Evolutionary conservation across 108 stramenopile genomes (phyloP).

Genomic region (Epithemia pelagica): DNA sequence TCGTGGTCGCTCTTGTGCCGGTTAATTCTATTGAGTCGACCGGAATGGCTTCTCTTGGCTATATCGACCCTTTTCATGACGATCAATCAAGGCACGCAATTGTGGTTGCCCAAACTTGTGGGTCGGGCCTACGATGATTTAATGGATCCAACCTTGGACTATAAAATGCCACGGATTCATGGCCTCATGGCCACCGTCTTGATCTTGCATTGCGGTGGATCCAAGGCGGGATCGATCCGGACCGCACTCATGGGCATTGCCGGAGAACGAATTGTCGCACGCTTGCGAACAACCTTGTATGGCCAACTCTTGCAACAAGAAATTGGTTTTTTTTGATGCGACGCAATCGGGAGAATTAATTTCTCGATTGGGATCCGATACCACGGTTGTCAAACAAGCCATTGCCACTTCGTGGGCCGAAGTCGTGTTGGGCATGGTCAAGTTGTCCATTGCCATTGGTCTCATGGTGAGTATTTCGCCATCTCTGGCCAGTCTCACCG

Average conservation of each 20-base stretch:
- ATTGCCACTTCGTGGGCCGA: no score
- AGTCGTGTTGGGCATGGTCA: slow-evolving; percentile 37
- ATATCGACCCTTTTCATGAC: no score
- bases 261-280: slow-evolving; percentile 74
- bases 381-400: slow-evolving; percentile 55
- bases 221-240: slow-evolving; percentile 36
- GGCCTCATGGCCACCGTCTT: no score
- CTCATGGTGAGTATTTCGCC: slow-evolving; percentile 66
- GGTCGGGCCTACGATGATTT: no score
- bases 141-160: no score
- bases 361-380: slow-evolving; percentile 61
- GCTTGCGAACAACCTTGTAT: slow-evolving; percentile 50
- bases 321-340: slow-evolving; percentile 78
- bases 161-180: no score
- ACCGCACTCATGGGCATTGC: slow-evolving; percentile 33
- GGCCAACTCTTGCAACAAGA: slow-evolving; percentile 58
- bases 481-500: slow-evolving; percentile 49
- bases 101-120: no score
- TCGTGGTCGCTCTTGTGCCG: no score
- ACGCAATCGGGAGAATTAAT: slow-evolving; percentile 72
- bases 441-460: slow-evolving; percentile 34
- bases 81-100: no score
- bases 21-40: no score
- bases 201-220: no score
- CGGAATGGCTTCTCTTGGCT: no score